These are phyloP conservation scores for Annulohypoxylon truncatum DNA, from an alignment of 2,329 filamentous ascomycete species.

Conservation along the genomic window DNA sequence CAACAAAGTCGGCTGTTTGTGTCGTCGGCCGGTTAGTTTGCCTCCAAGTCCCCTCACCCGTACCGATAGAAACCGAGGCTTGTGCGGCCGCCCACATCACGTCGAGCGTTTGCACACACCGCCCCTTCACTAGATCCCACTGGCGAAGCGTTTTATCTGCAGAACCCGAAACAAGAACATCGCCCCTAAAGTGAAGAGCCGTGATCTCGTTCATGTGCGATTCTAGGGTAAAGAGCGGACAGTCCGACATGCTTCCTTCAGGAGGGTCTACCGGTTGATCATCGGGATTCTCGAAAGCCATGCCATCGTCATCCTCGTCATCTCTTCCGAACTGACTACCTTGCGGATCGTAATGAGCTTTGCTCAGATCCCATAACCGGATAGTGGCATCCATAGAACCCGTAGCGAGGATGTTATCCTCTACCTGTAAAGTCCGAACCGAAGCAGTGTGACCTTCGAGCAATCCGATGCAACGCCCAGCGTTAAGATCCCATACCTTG, in stretches of 20 bases:
- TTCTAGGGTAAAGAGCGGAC: conserved; percentile 86
- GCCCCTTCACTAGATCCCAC: conserved; percentile 97
- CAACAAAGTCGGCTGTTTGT: conserved; percentile 87
- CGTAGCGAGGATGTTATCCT: conserved; percentile 94
- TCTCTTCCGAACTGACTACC: conserved; percentile 70
- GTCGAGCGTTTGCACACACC: conserved; percentile 96
- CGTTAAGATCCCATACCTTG: conserved; percentile 95
- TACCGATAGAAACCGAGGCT: conserved; percentile 76
- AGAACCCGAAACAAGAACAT: conserved; percentile 93
- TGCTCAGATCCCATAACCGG: conserved; percentile 92
- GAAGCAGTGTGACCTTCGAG: conserved; percentile 96
- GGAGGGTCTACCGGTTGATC: conserved; percentile 76
- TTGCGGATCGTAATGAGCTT: conserved; percentile 83
- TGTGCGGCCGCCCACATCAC: conserved; percentile 98
- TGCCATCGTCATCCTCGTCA: conserved; percentile 71
- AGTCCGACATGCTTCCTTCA: conserved; percentile 86
- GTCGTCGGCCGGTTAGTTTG: conserved; percentile 74
- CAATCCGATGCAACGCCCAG: conserved; percentile 89
- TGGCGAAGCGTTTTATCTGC: conserved; percentile 97
- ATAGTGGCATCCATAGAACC: conserved; percentile 96
- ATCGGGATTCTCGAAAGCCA: conserved; percentile 78
- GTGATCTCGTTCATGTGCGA: conserved; percentile 96
- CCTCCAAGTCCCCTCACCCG: conserved; percentile 75
- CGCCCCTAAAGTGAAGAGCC: conserved; percentile 87
- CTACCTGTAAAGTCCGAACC: conserved; percentile 89